A percentile compares a stretch with the other conserved stretches of the same genome.
Evolutionary conservation across 2,329 filamentous ascomycete species (phyloP).

Genomic region (Fusarium multiceps): DNA sequence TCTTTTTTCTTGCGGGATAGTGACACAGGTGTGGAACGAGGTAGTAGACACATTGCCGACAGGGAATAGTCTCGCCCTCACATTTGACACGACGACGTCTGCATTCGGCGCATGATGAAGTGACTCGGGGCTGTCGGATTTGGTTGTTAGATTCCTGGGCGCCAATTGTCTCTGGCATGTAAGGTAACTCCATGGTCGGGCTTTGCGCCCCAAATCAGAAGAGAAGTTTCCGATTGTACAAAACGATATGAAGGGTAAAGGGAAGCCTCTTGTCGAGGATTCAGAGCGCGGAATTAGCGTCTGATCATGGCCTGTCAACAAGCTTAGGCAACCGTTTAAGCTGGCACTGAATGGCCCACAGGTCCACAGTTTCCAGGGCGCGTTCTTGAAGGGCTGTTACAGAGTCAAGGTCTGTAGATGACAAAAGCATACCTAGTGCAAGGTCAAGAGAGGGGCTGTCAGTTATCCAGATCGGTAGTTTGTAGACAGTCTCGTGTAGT

Average conservation of each 20-base stretch:
- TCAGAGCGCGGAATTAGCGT: background rate
- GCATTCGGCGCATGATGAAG: slow-evolving; percentile 23
- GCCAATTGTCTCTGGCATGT: background rate
- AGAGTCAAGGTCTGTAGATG: no score
- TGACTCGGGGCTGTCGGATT: background rate
- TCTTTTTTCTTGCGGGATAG: slow-evolving; percentile 10
- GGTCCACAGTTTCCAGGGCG: background rate
- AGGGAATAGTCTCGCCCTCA: slow-evolving; percentile 5
- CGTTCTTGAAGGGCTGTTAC: background rate
- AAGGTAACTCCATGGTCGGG: background rate
- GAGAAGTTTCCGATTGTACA: background rate
- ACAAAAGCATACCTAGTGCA: no score
- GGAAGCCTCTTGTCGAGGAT: no score
- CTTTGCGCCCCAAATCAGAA: background rate
- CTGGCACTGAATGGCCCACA: background rate
- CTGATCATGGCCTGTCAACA: background rate
- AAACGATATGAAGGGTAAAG: background rate
- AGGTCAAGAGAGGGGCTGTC: background rate
- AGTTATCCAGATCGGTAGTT: background rate
- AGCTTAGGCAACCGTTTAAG: background rate
- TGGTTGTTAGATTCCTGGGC: background rate
- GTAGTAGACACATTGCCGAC: slow-evolving; percentile 21
- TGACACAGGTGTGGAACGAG: slow-evolving; percentile 18
- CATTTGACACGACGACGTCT: slow-evolving; percentile 22
- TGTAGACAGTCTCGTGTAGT: background rate